Percentiles rank a stretch among this genome's conserved stretches.
These are phyloP conservation scores for Pittosporum tobira DNA, from an alignment of 129 eudicot species.

Conservation along the genomic window DNA sequence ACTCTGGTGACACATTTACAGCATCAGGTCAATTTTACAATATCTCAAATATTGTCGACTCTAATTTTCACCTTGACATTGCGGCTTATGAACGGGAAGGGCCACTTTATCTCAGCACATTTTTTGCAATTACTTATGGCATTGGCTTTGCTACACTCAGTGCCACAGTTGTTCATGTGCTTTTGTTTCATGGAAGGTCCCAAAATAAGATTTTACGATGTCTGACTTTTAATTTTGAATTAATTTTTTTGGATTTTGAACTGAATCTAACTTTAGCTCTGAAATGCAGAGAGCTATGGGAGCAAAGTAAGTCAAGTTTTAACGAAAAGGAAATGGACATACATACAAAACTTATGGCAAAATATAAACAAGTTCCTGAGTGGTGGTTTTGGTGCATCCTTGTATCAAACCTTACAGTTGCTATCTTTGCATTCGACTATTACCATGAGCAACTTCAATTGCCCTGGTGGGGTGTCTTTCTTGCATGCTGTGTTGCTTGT, in stretches of 20 bases:
- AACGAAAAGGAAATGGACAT: slow-evolving; percentile 61
- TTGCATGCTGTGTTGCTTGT: slow-evolving; percentile 77
- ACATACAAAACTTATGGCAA: slow-evolving; percentile 82
- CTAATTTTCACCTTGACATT: slow-evolving; percentile 54
- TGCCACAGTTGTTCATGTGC: slow-evolving; percentile 74
- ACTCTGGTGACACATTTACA: slow-evolving; percentile 53
- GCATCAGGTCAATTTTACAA: slow-evolving; percentile 56
- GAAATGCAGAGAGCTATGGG: slow-evolving; percentile 74
- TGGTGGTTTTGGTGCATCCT: slow-evolving; percentile 99
- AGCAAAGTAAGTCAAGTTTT: slow-evolving; percentile 80
- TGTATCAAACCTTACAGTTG: slow-evolving; percentile 41
- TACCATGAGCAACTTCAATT: slow-evolving; percentile 82
- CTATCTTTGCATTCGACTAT: slow-evolving; percentile 75
- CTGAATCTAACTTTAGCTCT: not conserved
- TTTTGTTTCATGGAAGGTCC: slow-evolving; percentile 90
- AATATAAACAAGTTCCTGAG: slow-evolving; percentile 77
- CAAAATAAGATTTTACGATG: not conserved
- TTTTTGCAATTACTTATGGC: slow-evolving; percentile 91
- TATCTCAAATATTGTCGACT: slow-evolving; percentile 55
- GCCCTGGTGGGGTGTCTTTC: slow-evolving; percentile 95
- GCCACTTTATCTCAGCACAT: slow-evolving; percentile 74
- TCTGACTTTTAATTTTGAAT: not conserved
- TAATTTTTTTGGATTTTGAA: not conserved
- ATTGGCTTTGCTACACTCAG: slow-evolving; percentile 84
- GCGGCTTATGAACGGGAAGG: slow-evolving; percentile 65